Conservation (phyloP, 202 grass and related monocot species). For the Schoenoplectus triqueter region DNA sequence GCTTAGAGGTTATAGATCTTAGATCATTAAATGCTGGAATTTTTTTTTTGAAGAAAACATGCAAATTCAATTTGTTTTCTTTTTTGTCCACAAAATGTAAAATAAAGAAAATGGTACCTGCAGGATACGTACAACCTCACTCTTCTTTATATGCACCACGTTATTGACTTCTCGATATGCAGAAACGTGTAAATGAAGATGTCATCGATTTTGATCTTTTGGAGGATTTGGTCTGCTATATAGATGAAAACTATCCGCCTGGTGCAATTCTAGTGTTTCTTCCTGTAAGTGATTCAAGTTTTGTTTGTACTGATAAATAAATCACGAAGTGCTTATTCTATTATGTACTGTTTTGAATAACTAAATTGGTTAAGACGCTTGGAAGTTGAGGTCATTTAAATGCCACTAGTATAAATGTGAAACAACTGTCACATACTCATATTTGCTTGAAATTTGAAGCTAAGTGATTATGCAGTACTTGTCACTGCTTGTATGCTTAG, state of each 20-base stretch:
- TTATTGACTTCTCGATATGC: conserved; percentile 34
- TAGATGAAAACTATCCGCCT: conserved; percentile 70
- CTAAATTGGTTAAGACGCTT: conserved; percentile 7
- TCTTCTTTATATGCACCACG: not conserved
- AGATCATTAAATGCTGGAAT: not conserved
- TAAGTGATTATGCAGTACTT: not conserved
- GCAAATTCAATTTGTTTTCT: not conserved
- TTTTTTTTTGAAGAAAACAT: not conserved
- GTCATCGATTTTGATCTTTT: conserved; percentile 94
- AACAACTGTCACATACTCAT: not conserved
- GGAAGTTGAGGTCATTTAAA: not conserved
- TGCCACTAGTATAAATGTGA: not conserved
- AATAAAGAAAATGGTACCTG: not conserved
- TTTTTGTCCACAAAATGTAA: conserved; percentile 19
- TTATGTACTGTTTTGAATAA: not conserved
- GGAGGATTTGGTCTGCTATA: conserved; percentile 97
- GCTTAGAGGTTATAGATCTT: not conserved
- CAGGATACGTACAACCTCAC: not conserved
- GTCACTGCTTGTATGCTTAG: not conserved
- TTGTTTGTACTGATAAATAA: not conserved
- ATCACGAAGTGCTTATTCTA: not conserved
- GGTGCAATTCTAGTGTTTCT: conserved; percentile 95
- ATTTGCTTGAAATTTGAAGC: not conserved
- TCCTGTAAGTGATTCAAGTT: conserved; percentile 60
- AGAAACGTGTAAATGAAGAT: conserved; percentile 94